phyloP scores from a whole-genome alignment of 176 grass and related monocot genomes.

The barley (Hordeum vulgare) region DNA sequence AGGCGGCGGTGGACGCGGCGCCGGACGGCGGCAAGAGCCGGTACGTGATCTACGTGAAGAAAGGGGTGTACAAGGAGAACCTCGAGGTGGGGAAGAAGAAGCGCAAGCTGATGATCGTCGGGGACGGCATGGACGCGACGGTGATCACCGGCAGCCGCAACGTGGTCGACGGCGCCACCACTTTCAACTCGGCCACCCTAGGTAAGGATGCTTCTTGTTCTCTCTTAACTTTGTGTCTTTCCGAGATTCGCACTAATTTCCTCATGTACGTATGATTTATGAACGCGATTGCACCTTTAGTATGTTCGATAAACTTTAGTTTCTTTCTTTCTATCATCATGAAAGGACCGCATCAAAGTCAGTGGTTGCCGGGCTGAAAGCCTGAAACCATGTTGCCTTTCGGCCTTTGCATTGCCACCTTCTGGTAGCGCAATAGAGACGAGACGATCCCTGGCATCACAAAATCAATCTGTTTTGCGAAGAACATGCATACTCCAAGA shows the following conservation, averaged over 20 bases:
- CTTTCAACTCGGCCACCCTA: constrained; percentile 52
- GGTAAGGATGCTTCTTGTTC: constrained; percentile 14
- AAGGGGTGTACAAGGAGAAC: constrained; percentile 57
- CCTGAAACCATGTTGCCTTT: neutral
- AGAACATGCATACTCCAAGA: neutral
- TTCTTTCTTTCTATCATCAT: neutral
- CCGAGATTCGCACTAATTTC: neutral
- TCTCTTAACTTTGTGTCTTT: neutral
- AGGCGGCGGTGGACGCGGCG: constrained; percentile 45
- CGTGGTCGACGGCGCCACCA: constrained; percentile 49
- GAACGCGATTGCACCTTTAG: neutral
- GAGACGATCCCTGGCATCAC: neutral
- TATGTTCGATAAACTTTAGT: neutral
- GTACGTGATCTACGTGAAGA: constrained; percentile 56
- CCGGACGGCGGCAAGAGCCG: constrained; percentile 31
- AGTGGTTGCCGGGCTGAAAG: no score
- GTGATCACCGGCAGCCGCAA: constrained; percentile 57
- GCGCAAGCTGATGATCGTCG: constrained; percentile 49
- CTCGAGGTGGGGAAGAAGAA: constrained; percentile 45
- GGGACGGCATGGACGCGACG: constrained; percentile 59
- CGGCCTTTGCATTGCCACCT: neutral
- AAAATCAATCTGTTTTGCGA: neutral
- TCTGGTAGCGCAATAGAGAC: neutral
- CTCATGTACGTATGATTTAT: neutral
- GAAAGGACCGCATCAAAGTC: no score